These are phyloP conservation scores for Aspergillus steynii DNA, from an alignment of 495 filamentous ascomycete genomes.

Conservation along the genomic window DNA sequence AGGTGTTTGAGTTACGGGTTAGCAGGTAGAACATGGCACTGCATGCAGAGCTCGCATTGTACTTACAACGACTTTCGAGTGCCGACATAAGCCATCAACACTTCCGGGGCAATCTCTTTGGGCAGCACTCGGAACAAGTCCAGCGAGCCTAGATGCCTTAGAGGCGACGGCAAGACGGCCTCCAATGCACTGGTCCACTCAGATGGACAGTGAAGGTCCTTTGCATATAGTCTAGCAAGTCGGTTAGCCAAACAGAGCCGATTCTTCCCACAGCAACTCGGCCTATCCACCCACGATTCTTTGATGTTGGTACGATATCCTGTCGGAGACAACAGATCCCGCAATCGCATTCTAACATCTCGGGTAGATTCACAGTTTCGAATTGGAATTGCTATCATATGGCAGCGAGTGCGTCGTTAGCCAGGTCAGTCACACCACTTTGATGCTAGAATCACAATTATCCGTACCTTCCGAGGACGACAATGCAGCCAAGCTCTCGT, in stretches of 20 bases:
- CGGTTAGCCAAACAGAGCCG: not conserved
- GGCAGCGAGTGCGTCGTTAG: constrained; percentile 1
- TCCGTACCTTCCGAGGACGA: constrained; percentile 21
- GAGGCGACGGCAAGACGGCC: constrained; percentile 10
- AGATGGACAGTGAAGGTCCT: constrained; percentile 22
- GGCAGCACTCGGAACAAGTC: constrained; percentile 24
- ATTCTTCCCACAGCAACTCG: not conserved
- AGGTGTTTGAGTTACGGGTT: not conserved
- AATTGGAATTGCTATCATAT: constrained; percentile 14
- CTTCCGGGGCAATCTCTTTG: constrained; percentile 20
- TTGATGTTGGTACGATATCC: constrained; percentile 10
- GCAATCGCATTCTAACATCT: constrained; percentile 20
- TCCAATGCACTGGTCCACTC: constrained; percentile 17
- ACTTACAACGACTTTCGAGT: constrained; percentile 24
- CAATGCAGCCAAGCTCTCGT: constrained; percentile 12
- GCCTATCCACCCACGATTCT: constrained; percentile 16
- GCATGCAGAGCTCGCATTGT: not conserved
- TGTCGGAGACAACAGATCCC: constrained; percentile 15
- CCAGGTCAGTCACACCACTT: not conserved
- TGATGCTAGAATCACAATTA: not conserved
- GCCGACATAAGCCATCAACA: constrained; percentile 26
- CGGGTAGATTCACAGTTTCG: constrained; percentile 22
- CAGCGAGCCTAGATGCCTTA: constrained; percentile 22
- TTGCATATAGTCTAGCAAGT: constrained; percentile 21
- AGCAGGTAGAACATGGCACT: not conserved